phyloP scores from a whole-genome alignment of 352 stramenopile genomes.

The Phytophthora multivora region DNA sequence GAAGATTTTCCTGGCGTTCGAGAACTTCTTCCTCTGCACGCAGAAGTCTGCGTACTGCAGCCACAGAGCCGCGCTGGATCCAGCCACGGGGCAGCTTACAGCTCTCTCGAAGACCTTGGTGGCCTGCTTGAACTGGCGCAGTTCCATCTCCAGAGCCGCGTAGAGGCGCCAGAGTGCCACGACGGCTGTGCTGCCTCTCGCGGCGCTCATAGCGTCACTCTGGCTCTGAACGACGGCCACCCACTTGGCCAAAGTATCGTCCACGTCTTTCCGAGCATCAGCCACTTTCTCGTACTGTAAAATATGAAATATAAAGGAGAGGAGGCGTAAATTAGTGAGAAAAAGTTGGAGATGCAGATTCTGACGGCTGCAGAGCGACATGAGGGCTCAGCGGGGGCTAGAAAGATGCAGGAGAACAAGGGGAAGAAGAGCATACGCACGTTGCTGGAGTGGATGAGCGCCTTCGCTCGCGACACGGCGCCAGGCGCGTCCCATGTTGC shows the following conservation, averaged over 20 bases:
- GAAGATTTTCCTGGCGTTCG: conserved; percentile 80
- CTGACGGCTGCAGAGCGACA: conserved; percentile 10
- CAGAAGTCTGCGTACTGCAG: conserved; percentile 78
- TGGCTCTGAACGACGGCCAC: conserved; percentile 24
- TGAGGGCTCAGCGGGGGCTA: neutral
- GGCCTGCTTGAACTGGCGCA: conserved; percentile 85
- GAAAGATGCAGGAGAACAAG: conserved; percentile 1
- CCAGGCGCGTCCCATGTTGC: conserved; percentile 50
- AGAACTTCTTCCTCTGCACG: conserved; percentile 73
- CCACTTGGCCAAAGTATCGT: conserved; percentile 54
- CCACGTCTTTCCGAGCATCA: conserved; percentile 58
- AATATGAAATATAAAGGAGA: conserved; percentile 12
- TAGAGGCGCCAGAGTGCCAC: conserved; percentile 61
- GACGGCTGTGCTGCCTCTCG: conserved; percentile 32
- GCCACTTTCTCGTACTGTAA: conserved; percentile 72
- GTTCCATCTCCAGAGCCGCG: conserved; percentile 75
- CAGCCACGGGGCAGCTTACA: conserved; percentile 53
- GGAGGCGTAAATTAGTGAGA: conserved; percentile 4
- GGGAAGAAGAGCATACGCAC: conserved; percentile 43
- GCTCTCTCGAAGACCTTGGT: conserved; percentile 80
- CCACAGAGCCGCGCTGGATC: conserved; percentile 45
- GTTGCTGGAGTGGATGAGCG: conserved; percentile 77
- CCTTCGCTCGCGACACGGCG: conserved; percentile 66
- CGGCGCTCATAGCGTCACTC: conserved; percentile 11
- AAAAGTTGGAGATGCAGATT: neutral